Conservation (phyloP, 2,329 filamentous ascomycete species). For the Hyphodiscus sp. region DNA sequence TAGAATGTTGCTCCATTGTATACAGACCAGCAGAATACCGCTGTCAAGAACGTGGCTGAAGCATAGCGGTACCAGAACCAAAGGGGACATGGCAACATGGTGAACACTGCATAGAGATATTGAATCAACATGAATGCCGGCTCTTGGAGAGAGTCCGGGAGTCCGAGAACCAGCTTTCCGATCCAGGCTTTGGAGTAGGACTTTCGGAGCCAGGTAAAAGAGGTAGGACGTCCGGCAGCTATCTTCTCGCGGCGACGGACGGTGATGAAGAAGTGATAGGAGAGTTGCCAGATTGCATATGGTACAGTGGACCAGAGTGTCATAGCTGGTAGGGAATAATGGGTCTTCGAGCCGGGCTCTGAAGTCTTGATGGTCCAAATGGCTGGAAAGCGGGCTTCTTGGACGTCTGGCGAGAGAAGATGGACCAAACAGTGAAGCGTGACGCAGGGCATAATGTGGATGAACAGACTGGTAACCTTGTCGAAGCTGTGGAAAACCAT, state of each 20-base stretch:
- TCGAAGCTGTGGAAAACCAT: conserved; percentile 98
- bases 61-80: conserved; percentile 91
- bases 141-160: conserved; percentile 74
- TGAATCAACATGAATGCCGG: conserved; percentile 94
- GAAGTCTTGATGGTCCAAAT: conserved; percentile 72
- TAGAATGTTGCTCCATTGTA: conserved; percentile 98
- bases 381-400: conserved; percentile 71
- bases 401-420: conserved; percentile 58
- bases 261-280: conserved; percentile 92
- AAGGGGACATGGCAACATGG: conserved; percentile 88
- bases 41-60: conserved; percentile 67
- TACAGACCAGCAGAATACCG: conserved; percentile 89
- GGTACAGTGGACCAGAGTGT: conserved; percentile 89
- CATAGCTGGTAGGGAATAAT: conserved; percentile 80
- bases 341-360: conserved; percentile 63
- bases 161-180: conserved; percentile 73
- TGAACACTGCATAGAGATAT: conserved; percentile 82
- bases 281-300: conserved; percentile 86
- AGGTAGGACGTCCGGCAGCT: conserved; percentile 87
- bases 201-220: conserved; percentile 91
- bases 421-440: conserved; percentile 91
- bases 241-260: conserved; percentile 94
- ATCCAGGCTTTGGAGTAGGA: conserved; percentile 89
- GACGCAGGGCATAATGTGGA: conserved; percentile 97
- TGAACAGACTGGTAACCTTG: conserved; percentile 96